These are phyloP conservation scores for Logfia minima DNA, from an alignment of 129 eudicot genomes.

Conservation along the genomic window DNA sequence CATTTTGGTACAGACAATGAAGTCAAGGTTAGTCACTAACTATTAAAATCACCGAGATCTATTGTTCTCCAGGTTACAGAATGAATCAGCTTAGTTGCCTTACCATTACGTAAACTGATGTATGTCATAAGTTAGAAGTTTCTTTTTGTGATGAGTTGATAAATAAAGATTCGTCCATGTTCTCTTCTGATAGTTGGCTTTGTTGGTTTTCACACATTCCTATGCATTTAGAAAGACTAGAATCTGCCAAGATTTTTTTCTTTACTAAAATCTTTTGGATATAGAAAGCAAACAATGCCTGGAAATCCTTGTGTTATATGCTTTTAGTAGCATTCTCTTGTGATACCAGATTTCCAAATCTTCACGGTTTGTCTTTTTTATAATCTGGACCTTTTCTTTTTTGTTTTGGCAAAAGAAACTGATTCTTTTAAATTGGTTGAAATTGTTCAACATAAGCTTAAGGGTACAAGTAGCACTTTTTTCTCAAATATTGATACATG, in stretches of 20 bases:
- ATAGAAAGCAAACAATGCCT: not conserved
- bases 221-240: not conserved
- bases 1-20: constrained; percentile 38
- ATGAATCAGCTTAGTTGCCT: constrained; percentile 2
- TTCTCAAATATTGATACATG: not conserved
- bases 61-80: constrained; percentile 15
- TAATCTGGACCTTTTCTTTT: not conserved
- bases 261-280: not conserved
- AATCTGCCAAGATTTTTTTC: constrained; percentile 1
- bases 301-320: not conserved
- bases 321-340: not conserved
- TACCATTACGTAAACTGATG: constrained; percentile 4
- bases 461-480: not conserved
- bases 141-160: constrained; percentile 8
- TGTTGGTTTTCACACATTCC: not conserved
- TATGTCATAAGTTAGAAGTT: constrained; percentile 12
- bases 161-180: constrained; percentile 7
- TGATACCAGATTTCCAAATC: not conserved
- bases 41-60: not conserved
- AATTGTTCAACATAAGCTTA: not conserved
- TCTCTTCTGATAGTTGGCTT: constrained; percentile 10
- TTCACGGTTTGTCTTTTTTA: not conserved
- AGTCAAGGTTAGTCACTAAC: constrained; percentile 45
- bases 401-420: not conserved
- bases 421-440: not conserved